These are phyloP conservation scores for Teunomyces gatunensis DNA, from an alignment of 805 yeast genomes.

Conservation along the genomic window DNA sequence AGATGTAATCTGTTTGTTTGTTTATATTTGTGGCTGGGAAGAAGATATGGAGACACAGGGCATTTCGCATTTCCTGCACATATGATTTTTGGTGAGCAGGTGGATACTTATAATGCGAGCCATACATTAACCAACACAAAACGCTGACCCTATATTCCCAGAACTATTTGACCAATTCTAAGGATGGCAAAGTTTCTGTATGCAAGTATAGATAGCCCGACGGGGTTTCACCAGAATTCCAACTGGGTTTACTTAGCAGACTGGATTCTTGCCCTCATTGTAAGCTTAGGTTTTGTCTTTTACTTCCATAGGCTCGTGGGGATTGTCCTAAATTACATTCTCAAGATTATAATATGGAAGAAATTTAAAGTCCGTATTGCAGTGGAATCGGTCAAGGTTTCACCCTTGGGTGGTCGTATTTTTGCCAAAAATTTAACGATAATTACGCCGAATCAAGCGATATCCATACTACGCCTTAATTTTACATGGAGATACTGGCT, in stretches of 20 bases:
- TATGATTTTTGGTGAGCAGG: neutral
- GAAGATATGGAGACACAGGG: neutral
- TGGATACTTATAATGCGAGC: neutral
- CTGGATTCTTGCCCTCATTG: constrained; percentile 69
- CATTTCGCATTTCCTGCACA: neutral
- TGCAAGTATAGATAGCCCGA: neutral
- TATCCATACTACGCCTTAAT: constrained; percentile 67
- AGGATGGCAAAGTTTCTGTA: constrained; percentile 4
- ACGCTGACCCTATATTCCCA: neutral
- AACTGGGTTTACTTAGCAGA: constrained; percentile 74
- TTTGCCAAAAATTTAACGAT: constrained; percentile 73
- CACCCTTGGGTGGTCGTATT: constrained; percentile 79
- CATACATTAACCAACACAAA: neutral
- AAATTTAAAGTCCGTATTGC: constrained; percentile 54
- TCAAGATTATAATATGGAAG: constrained; percentile 64
- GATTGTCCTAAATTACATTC: constrained; percentile 46
- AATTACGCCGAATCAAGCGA: constrained; percentile 69
- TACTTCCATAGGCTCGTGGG: constrained; percentile 76
- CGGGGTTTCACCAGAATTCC: constrained; percentile 1
- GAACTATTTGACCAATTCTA: neutral
- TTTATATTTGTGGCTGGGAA: constrained; percentile 7
- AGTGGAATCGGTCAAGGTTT: constrained; percentile 71
- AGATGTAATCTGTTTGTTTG: constrained; percentile 6
- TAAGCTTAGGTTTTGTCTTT: constrained; percentile 65
- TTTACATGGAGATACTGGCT: constrained; percentile 93